Evolutionary conservation across 2,329 filamentous ascomycete genomes (phyloP).

Genomic region (Fusarium praegraminearum): DNA sequence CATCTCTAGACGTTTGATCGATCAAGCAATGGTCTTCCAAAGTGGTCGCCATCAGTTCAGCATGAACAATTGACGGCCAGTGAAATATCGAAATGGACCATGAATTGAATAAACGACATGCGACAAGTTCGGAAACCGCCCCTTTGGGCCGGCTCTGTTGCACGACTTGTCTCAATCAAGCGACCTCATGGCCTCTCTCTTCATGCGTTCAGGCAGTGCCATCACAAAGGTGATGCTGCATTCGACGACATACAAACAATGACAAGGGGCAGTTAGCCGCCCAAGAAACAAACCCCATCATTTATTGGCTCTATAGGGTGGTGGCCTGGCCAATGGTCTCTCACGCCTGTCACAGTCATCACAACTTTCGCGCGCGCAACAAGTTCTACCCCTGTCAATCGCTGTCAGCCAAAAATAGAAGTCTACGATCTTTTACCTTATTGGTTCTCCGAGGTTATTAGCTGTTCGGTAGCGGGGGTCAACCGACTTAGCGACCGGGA

Average conservation of each 20-base stretch:
- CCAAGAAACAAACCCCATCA: slow-evolving; percentile 29
- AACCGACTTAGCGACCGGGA: slow-evolving; percentile 38
- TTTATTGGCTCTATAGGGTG: slow-evolving; percentile 40
- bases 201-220: slow-evolving; percentile 41
- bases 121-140: slow-evolving; percentile 23
- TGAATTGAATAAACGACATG: slow-evolving; percentile 22
- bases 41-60: slow-evolving; percentile 23
- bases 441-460: slow-evolving; percentile 48
- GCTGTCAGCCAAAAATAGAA: slow-evolving; percentile 55
- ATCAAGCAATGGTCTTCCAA: slow-evolving; percentile 32
- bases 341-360: slow-evolving; percentile 35
- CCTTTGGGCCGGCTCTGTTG: slow-evolving; percentile 35
- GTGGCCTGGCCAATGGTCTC: slow-evolving; percentile 45
- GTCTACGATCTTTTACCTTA: slow-evolving; percentile 40
- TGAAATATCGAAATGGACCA: slow-evolving; percentile 10
- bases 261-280: slow-evolving; percentile 47
- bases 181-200: slow-evolving; percentile 36
- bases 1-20: slow-evolving; percentile 30
- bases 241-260: slow-evolving; percentile 27
- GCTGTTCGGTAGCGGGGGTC: slow-evolving; percentile 42
- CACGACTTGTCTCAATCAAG: slow-evolving; percentile 45
- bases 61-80: slow-evolving; percentile 16
- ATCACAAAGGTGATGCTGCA: slow-evolving; percentile 41
- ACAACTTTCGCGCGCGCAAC: slow-evolving; percentile 57
- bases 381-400: slow-evolving; percentile 38